Percentiles rank a stretch among this genome's conserved stretches.
These are phyloP conservation scores for Diaporthe citri DNA, from an alignment of 2,329 filamentous ascomycete species.

Conservation along the genomic window DNA sequence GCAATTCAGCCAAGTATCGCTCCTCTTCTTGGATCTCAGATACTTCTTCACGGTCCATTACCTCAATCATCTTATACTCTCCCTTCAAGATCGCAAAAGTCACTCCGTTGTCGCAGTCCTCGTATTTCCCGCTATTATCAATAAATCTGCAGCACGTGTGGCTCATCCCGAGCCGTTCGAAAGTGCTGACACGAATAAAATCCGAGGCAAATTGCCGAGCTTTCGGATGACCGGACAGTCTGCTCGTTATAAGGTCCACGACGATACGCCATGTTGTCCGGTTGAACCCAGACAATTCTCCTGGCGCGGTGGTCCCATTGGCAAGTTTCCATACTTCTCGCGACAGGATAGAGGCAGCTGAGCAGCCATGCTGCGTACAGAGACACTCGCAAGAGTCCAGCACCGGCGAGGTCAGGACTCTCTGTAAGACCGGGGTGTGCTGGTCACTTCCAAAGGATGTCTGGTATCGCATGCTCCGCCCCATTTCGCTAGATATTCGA, in stretches of 20 bases:
- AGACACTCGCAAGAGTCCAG: neutral
- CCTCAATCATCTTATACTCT: neutral
- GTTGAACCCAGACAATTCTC: neutral
- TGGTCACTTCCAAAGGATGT: neutral
- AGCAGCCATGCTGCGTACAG: neutral
- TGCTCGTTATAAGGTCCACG: neutral
- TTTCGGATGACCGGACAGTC: neutral
- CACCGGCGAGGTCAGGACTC: neutral
- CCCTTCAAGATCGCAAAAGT: neutral
- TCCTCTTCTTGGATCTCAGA: constrained; percentile 18
- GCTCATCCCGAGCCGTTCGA: constrained; percentile 16
- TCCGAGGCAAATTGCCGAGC: neutral
- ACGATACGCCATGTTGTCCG: neutral
- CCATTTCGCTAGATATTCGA: neutral
- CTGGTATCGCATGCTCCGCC: neutral
- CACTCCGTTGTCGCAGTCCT: neutral
- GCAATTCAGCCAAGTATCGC: neutral
- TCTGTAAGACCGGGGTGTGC: neutral
- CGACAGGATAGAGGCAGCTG: neutral
- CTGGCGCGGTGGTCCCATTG: neutral
- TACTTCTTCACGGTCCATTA: neutral
- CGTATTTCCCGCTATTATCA: neutral
- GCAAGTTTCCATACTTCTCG: neutral
- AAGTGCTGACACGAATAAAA: constrained; percentile 15
- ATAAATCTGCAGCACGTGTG: constrained; percentile 11